A percentile compares a stretch with the other conserved stretches of the same genome.
Evolutionary conservation across 2,329 filamentous ascomycete species (phyloP).

Genomic region (Xylaria sp.): DNA sequence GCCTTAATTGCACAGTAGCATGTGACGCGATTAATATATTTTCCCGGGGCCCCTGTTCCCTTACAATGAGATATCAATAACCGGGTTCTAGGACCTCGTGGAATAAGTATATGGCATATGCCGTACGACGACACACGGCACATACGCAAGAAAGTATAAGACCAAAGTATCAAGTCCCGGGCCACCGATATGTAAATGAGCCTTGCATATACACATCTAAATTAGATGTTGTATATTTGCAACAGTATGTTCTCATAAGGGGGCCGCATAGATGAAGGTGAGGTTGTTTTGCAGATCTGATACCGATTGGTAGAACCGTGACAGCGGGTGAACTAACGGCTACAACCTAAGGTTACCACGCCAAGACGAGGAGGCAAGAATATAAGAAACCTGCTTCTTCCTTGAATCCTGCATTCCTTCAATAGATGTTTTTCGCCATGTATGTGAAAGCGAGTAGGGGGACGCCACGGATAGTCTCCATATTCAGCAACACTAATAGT

Average conservation of each 20-base stretch:
- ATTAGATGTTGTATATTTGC: background rate
- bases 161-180: background rate
- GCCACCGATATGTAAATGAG: background rate
- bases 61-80: background rate
- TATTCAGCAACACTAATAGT: background rate
- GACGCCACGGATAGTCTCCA: background rate
- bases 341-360: constrained; percentile 8
- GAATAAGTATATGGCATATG: background rate
- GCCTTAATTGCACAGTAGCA: background rate
- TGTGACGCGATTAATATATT: constrained; percentile 5
- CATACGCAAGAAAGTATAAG: background rate
- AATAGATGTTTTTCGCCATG: constrained; percentile 10
- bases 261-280: background rate
- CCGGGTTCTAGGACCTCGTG: background rate
- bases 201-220: background rate
- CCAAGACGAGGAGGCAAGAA: background rate
- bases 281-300: constrained; percentile 10
- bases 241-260: background rate
- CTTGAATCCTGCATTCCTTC: constrained; percentile 7
- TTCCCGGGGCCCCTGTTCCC: background rate
- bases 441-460: background rate
- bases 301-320: constrained; percentile 9
- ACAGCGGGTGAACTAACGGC: constrained; percentile 12
- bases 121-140: background rate
- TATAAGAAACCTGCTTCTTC: background rate